Percentiles rank a stretch among this genome's conserved stretches.
phyloP scores from a whole-genome alignment of 129 eudicot genomes.

The Pittosporum tobira region DNA sequence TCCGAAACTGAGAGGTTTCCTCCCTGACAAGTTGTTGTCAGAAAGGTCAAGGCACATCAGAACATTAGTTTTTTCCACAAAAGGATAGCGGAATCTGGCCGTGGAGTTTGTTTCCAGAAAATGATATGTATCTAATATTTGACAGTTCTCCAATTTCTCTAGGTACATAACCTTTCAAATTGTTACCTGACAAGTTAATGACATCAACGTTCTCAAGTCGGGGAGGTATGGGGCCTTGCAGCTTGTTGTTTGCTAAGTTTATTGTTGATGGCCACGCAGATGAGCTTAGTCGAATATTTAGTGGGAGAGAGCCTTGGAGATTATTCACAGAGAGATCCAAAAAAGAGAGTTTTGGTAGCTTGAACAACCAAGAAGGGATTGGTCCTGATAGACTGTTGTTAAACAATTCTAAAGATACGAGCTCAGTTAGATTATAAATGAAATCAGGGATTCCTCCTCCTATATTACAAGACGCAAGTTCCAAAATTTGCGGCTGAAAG shows the following conservation, averaged over 20 bases:
- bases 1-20: constrained; percentile 6
- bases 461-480: constrained; percentile 8
- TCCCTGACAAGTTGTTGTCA: constrained; percentile 8
- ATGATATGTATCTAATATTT: background rate
- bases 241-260: constrained; percentile 10
- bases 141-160: background rate
- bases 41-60: constrained; percentile 13
- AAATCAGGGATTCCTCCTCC: constrained; percentile 11
- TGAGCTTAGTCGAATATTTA: background rate
- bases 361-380: constrained; percentile 13
- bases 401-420: background rate
- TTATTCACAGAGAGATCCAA: constrained; percentile 13
- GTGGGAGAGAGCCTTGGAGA: constrained; percentile 11
- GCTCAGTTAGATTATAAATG: background rate
- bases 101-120: constrained; percentile 9
- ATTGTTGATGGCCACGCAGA: background rate
- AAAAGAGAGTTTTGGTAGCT: constrained; percentile 3
- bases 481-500: constrained; percentile 1
- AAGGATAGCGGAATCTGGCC: constrained; percentile 9
- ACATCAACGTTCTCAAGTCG: constrained; percentile 6
- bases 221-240: constrained; percentile 10
- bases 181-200: constrained; percentile 7
- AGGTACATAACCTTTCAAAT: constrained; percentile 1
- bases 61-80: background rate
- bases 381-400: constrained; percentile 7